Base-by-base conservation (phyloP, 2,329 filamentous ascomycete species). In the Monosporascus sp. region DNA sequence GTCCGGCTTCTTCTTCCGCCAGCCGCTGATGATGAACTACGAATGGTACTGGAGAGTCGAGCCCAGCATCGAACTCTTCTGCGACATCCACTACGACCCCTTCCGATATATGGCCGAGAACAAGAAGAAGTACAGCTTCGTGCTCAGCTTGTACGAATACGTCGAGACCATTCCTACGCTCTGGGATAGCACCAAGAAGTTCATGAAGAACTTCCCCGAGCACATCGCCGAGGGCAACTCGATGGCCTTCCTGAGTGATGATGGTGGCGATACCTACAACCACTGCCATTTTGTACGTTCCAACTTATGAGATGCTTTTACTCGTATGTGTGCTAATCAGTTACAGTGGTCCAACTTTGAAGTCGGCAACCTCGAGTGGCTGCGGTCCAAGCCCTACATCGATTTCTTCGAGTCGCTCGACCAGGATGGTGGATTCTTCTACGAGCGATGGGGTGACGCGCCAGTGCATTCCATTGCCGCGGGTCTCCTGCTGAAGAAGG, bases 31-130 rank as follows among this genome's bases (percentile, higher is more conserved):
- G 89, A 75, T 89, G 71, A 91, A 97, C 70, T 99, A 96, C 74
- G 94, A 99, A 69, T 99, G 90, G 83, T 99, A 99, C 82, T 99
- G 94, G 94, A 90, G 95, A 62, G 94, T 99, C 15, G 94, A 99
- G 80, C 94, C 94, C 64, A 94, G 89, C 73, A 86, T 99, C 69
- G 89, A 97, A 77, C 87, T 99, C 57, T 97, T 85, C 81, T 99
- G 94, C 75, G 94, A 99, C 69, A 82, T 99, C 66, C 82, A 90
- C 72, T 96, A 96, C 72, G 94, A 99, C 68, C 89, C 94, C 7
- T 99, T 99, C 86, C 90, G 90, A 60, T 91, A 85, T 77, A 97
- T 99, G 91, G 86, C 88, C 63, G 92, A 97, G 68, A 86, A 96
- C 74, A 87, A 89, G 72, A 99, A 97, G 78, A 97, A 97, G 77